Percentiles rank a stretch among this genome's conserved stretches.
These are phyloP conservation scores for Glaciozyma antarctica DNA, from an alignment of 768 basidiomycete species.

Conservation along the genomic window DNA sequence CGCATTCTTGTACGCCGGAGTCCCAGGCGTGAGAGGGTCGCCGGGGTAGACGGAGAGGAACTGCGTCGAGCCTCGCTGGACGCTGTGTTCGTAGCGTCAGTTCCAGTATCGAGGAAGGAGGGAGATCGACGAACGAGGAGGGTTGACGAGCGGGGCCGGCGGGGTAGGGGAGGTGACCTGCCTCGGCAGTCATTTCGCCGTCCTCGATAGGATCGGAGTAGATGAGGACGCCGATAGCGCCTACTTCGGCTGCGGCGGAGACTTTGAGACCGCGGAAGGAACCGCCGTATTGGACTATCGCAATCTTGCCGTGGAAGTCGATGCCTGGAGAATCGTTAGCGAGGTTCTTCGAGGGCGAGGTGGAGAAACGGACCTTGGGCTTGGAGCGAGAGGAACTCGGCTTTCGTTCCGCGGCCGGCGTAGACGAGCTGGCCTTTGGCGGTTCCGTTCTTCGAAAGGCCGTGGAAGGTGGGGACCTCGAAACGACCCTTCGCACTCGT, in stretches of 20 bases:
- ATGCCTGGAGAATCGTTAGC: conserved; percentile 45
- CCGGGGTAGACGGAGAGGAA: conserved; percentile 53
- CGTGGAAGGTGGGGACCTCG: conserved; percentile 75
- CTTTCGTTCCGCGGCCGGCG: conserved; percentile 67
- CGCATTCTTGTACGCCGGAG: conserved; percentile 73
- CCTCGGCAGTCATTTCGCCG: conserved; percentile 23
- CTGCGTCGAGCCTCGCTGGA: conserved; percentile 77
- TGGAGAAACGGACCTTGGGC: conserved; percentile 42
- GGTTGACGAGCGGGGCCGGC: conserved; percentile 81
- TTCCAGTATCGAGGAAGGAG: background rate
- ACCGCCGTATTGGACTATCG: conserved; percentile 60
- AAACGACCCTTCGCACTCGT: conserved; percentile 60
- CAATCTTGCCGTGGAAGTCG: conserved; percentile 66
- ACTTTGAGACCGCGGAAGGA: conserved; percentile 83
- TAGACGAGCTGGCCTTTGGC: conserved; percentile 48
- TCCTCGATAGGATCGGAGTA: conserved; percentile 35
- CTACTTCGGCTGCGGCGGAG: conserved; percentile 50
- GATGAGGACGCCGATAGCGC: conserved; percentile 32
- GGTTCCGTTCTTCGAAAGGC: conserved; percentile 65
- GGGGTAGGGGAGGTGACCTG: conserved; percentile 48
- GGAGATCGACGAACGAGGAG: conserved; percentile 41
- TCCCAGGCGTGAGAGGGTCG: conserved; percentile 72
- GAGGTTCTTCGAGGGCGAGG: background rate
- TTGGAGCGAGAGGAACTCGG: conserved; percentile 61
- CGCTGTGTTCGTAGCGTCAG: conserved; percentile 34